Percentiles rank a stretch among this genome's conserved stretches.
Evolutionary conservation across 176 grass and related monocot genomes (phyloP).

Genomic region (Hyparrhenia diplandra): DNA sequence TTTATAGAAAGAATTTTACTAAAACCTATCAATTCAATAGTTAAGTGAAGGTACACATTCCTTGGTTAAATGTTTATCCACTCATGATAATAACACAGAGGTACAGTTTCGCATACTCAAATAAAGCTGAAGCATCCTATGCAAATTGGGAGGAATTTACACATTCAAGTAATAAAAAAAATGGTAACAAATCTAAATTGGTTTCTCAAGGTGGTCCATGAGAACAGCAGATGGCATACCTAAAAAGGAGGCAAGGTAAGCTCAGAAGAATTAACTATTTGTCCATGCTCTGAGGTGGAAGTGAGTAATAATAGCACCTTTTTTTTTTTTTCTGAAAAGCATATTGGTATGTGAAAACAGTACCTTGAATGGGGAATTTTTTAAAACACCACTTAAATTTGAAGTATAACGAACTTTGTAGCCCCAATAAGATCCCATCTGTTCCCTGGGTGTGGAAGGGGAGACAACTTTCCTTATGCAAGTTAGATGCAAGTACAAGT

Average conservation of each 20-base stretch:
- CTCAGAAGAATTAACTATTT: constrained; percentile 81
- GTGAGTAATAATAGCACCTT: background rate
- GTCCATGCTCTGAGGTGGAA: constrained; percentile 75
- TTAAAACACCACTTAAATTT: constrained; percentile 77
- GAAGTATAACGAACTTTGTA: constrained; percentile 90
- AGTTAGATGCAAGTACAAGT: constrained; percentile 40
- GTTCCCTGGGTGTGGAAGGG: constrained; percentile 50
- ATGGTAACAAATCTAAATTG: constrained; percentile 8
- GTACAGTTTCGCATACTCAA: background rate
- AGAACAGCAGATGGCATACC: constrained; percentile 30
- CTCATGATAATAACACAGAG: background rate
- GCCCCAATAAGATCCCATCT: constrained; percentile 81
- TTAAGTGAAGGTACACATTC: constrained; percentile 12
- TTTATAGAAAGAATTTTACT: background rate
- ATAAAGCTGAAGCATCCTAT: background rate
- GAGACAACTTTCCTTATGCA: constrained; percentile 59
- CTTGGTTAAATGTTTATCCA: background rate
- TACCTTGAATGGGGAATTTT: constrained; percentile 69
- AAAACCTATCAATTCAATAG: background rate
- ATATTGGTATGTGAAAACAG: constrained; percentile 15
- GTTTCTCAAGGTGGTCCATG: background rate
- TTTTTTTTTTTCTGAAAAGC: background rate
- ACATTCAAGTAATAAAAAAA: background rate
- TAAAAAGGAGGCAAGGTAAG: constrained; percentile 73
- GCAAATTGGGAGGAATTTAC: background rate